Evolutionary conservation across 1,284 basidiomycete genomes (phyloP).

Genomic region (Gymnopus androsaceus): DNA sequence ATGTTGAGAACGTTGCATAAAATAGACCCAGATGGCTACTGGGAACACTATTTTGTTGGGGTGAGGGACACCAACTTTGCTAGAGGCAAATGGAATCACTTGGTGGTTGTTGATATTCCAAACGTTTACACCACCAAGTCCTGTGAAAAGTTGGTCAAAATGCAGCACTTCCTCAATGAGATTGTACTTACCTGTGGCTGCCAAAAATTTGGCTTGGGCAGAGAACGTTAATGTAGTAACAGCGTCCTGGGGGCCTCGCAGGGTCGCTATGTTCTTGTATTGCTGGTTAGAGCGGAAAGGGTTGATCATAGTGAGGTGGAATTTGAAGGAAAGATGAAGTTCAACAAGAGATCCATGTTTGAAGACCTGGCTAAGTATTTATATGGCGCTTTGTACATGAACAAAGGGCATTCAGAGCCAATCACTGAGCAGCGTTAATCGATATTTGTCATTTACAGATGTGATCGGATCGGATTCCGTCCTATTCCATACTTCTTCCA

Average conservation of each 20-base stretch:
- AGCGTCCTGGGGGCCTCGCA: neutral
- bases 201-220: neutral
- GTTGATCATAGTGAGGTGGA: too few species aligned
- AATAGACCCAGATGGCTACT: neutral
- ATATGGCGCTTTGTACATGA: too few species aligned
- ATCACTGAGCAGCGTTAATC: too few species aligned
- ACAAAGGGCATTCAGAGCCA: too few species aligned
- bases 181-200: neutral
- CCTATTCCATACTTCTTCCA: too few species aligned
- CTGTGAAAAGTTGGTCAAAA: neutral
- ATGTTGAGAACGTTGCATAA: neutral
- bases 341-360: too few species aligned
- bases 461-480: too few species aligned
- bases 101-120: neutral
- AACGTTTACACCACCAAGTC: neutral
- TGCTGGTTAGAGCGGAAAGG: neutral
- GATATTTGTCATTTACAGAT: too few species aligned
- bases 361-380: too few species aligned
- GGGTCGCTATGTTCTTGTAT: neutral
- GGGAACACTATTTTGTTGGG: neutral
- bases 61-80: neutral
- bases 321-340: too few species aligned
- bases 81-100: neutral
- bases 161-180: neutral
- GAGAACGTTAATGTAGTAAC: neutral